Conservation (phyloP, 2,329 filamentous ascomycete species). For the Daldinia sp. region DNA sequence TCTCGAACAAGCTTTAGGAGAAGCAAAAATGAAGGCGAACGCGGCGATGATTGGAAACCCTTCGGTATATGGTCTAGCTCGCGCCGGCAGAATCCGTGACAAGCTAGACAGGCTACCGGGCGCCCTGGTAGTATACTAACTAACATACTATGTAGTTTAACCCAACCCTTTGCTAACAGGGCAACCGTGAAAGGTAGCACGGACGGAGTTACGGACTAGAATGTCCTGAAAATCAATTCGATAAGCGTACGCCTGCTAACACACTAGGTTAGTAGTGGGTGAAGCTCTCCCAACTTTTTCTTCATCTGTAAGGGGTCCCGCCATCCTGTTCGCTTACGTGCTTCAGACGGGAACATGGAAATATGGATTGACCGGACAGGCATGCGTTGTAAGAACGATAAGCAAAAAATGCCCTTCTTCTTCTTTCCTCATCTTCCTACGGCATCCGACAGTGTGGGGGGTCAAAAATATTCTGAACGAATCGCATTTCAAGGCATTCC, state of each 20-base stretch:
- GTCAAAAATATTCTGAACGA: background rate
- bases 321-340: slow-evolving; percentile 10
- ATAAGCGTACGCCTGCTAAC: background rate
- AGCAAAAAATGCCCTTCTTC: background rate
- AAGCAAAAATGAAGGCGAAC: background rate
- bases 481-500: background rate
- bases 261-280: too few species aligned
- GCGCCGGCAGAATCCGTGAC: slow-evolving; percentile 9
- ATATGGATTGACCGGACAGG: background rate
- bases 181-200: slow-evolving; percentile 15
- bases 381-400: slow-evolving; percentile 11
- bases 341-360: background rate
- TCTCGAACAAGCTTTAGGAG: background rate
- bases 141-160: slow-evolving; percentile 10
- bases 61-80: slow-evolving; percentile 21
- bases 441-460: slow-evolving; percentile 4
- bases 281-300: slow-evolving; percentile 2
- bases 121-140: slow-evolving; percentile 10
- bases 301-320: too few species aligned
- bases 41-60: slow-evolving; percentile 7
- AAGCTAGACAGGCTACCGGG: background rate
- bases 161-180: slow-evolving; percentile 18
- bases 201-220: slow-evolving; percentile 13
- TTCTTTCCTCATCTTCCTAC: slow-evolving; percentile 5
- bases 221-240: slow-evolving; percentile 5